Base-by-base conservation (phyloP, 371 early-diverging fungal species). In the Saksenaea vasiformis region DNA sequence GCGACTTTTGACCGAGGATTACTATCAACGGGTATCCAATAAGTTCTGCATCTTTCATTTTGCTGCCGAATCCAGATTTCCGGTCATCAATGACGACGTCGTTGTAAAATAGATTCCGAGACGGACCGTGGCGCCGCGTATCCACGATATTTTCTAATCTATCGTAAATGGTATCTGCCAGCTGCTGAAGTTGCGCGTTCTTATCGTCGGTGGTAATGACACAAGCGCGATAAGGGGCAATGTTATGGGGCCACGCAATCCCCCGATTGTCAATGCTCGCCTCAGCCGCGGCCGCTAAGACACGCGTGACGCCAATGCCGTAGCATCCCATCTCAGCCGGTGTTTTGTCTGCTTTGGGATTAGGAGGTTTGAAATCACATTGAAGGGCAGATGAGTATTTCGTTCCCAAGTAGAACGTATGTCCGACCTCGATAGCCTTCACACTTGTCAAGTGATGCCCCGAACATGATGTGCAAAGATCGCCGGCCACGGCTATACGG, bases 321-420 rank as follows among this genome's bases (percentile, higher is more conserved):
- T 87, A 96, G 73, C 96, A 96, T 10, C 97, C 97, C 97, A 95
- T 96, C 64, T 91, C 87, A 36, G 91, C 87, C 24, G 87, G 86
- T 2, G 71, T 63, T 27, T 65, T 71, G 1, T 68, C 61, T 26
- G 68, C 56, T 22, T 61, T 61, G 7, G 63, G 53, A 51, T 71
- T 65, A 2, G 62, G 65, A 0, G 80, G 74, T 31, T 62, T 60
- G 65, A 86, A 87, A 0, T 67, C 74, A 14, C 95, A 92, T 15
- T 82, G 78, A 41, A 96, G 68, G 1, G 83, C 78, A 13, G 66
- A 56, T 2, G 95, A 94, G 72, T 95, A 96, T 66, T 88, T 90
- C 15, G 91, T 93, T 13, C 95, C 96, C n/a, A 96, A 79, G 60
- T 91, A 86, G 69, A 96, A 96, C 0, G 94, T 93, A 62, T 96